Base-by-base conservation (phyloP, 2,329 filamentous ascomycete genomes). In the Pyrenochaeta sp. region DNA sequence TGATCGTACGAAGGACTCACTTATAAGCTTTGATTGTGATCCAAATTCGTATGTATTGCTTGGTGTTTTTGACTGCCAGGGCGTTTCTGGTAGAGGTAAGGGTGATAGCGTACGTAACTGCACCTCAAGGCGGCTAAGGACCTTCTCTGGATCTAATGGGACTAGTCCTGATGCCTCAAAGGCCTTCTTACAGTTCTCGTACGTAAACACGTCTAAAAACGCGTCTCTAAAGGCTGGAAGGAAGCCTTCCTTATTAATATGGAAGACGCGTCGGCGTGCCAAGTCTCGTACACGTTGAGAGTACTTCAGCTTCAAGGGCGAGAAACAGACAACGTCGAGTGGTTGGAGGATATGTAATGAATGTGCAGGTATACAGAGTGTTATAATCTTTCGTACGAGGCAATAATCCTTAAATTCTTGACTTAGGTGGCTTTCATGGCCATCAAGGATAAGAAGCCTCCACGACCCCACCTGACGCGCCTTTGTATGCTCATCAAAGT, bases 251-350 rank as follows among this genome's bases (percentile, higher is more conserved):
- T 55, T 55, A 23, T 21, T 36, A 36, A 74, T 69, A 49, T 71
- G 56, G 51, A 58, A 66, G 33, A 74, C 65, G 51, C 60, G 32
- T 20, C 46, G 42, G 41, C 61, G 54, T 17, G 70, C 67, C 42
- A 69, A 66, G 6, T 43, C 42, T 56, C 66, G 52, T 31, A 77
- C 64, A 44, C 67, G 15, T 21, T 60, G 31, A 32, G 67, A 39
- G 47, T 77, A 75, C 49, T 48, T 51, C 9, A 41, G 33, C 51
- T 76, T 77, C 9, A 77, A 55, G 18, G 66, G 54, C 30, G 54
- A 51, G 61, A 78, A 78, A 57, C 59, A 71, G 7, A 62, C 62
- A 27, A 77, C 59, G 69, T 78, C 64, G 36, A 78, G 70, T 44
- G 69, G 73, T 58, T 79, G 64, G 21, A 74, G 65, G n/a, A 74